Evolutionary conservation across 2,329 filamentous ascomycete genomes (phyloP), one percentile per base, ranked within the genome.

Genomic region (Arthrobotrys conoides): DNA sequence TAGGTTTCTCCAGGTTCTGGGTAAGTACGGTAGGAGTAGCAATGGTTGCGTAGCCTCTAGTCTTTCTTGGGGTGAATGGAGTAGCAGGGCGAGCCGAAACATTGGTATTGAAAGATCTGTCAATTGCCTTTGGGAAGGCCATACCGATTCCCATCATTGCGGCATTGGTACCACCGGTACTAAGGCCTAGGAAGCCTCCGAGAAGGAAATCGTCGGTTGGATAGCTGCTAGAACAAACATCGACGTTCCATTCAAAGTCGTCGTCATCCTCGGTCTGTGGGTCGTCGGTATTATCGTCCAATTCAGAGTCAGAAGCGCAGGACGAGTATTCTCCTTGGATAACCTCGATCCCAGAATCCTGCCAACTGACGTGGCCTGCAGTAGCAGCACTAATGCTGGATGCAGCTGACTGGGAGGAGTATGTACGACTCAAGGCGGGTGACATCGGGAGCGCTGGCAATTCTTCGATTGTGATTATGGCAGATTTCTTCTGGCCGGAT

Each of bases 251-350:
- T 18, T 79, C 76, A 49, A 79, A 79, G 20, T 70, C 66, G 33
- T 79, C 76, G 22, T 79, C 76, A 49, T 79, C 76, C 33, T 79
- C 76, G 38, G 76, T 79, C 36, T 75, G 76, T 46, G 71, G 71
- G 36, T 79, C 76, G 41, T 73, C 71, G n/a, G 75, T 78, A 9
- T 70, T 79, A 46, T 64, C 59, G 38, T 73, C 76, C 27, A 75
- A 53, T 53, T 79, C 76, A 18, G 76, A 75, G 6, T 55, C 46
- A 30, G 76, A 79, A 10, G 71, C 65, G 20, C 70, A 73, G 33
- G 76, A 79, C 27, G 76, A 79, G 27, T 79, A 79, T 55, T 79
- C 76, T 49, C 76, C 76, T 44, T 79, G 69, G 36, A 79, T 73
- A 22, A 79, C 70, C 24, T 79, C 76, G 55, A 79, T 79, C 0